Base-by-base conservation (phyloP, 257 asterid genomes). In the Solanum habrochaites region DNA sequence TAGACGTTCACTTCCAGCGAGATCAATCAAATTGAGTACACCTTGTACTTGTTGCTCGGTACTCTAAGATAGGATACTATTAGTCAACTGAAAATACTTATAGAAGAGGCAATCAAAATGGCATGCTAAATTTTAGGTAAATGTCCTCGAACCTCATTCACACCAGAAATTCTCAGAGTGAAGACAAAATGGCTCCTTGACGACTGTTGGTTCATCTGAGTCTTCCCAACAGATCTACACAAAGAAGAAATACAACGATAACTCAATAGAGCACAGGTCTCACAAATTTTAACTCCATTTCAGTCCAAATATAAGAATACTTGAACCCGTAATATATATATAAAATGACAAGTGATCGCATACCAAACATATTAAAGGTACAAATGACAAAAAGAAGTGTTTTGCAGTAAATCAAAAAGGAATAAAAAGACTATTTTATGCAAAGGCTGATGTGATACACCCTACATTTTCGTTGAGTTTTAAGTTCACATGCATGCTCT, bases 1-100 rank as follows among this genome's bases (percentile, higher is more conserved):
- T 40, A 97, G 94, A 52, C 98, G 99, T 88, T 97, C 99, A 88
- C 99, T 97, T 78, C 99, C 99, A 86, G 99, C 99, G 64, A 97
- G 98, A 83, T 97, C 99, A 81, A 97, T 95, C 32, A 97, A 89
- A 91, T 97, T 97, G 69, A 97, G 88, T 86, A 95, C 94, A 31
- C 99, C 98, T 88, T 97, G 98, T 7, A 96, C 99, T 90, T 95
- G 99, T 88, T 94, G 99, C 87, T 93, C 98, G 13, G 96, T 97
- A 92, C 97, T 91, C 99, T 97, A 72, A 43, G 85, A 80, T 25
- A 15, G n/a, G 64, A 45, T 45, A 15, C 64, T 45, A 45, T 78
- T 78, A 78, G 64, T 45, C 39, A 43, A 45, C 83, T 78, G 83
- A 78, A 78, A 78, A 25, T 45, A 77, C 49, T 78, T 45, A 43